phyloP scores from a whole-genome alignment of 176 grass and related monocot genomes.

The Carex kokanica region DNA sequence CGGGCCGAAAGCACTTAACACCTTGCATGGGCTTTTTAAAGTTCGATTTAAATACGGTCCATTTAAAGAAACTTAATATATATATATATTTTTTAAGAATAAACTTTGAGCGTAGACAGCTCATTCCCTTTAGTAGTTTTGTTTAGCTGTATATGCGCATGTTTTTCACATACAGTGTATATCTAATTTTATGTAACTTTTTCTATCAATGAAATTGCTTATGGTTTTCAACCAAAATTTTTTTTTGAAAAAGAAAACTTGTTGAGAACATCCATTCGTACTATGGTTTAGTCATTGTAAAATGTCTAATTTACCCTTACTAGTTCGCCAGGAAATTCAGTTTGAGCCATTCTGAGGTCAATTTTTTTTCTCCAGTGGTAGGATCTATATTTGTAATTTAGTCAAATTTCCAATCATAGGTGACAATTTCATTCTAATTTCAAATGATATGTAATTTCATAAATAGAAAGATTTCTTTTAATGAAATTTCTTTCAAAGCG shows the following conservation, averaged over 20 bases:
- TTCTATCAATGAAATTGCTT: no score
- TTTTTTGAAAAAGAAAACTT: neutral
- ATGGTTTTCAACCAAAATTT: no score
- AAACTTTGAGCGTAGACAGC: neutral
- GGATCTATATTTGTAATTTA: no score
- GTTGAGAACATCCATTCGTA: neutral
- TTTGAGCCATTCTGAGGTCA: neutral
- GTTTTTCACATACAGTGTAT: no score
- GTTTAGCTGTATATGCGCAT: no score
- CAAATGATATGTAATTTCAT: no score
- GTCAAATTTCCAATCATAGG: no score
- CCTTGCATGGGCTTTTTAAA: neutral
- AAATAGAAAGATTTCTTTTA: no score
- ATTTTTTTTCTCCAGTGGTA: neutral
- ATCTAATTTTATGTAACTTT: no score
- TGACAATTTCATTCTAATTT: no score
- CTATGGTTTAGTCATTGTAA: neutral
- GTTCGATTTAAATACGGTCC: neutral
- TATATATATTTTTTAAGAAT: neutral
- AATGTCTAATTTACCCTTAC: neutral
- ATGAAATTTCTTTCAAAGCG: no score
- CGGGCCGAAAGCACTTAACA: neutral
- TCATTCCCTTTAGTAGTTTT: neutral
- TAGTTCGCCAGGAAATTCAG: neutral
- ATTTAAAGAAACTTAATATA: neutral